phyloP scores from a whole-genome alignment of 345 rosid genomes.

The Arabidopsis arenosa region DNA sequence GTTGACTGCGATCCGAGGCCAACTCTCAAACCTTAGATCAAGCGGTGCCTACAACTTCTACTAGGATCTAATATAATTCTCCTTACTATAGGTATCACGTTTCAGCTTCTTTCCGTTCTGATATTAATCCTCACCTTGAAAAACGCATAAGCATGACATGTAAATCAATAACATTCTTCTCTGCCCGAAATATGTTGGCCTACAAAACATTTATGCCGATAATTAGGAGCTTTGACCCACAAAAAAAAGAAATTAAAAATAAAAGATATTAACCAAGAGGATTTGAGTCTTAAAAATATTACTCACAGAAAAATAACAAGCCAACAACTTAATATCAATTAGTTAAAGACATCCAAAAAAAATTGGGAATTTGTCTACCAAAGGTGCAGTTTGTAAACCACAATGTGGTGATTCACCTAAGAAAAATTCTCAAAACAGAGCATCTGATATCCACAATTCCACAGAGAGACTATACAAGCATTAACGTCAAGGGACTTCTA shows the following conservation, averaged over 20 bases:
- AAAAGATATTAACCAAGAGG: too few species aligned
- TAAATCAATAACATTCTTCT: constrained; percentile 85
- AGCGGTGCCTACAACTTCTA: too few species aligned
- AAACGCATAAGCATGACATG: constrained; percentile 92
- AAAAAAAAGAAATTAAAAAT: too few species aligned
- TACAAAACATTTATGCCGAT: constrained; percentile 42
- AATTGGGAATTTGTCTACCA: background rate
- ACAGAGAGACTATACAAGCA: background rate
- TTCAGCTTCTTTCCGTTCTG: constrained; percentile 9
- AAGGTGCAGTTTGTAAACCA: background rate
- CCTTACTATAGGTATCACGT: background rate
- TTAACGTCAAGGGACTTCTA: too few species aligned
- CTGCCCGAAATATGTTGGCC: constrained; percentile 93
- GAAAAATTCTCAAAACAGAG: constrained; percentile 7
- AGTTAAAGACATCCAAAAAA: background rate
- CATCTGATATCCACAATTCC: constrained; percentile 11
- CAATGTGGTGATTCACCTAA: background rate
- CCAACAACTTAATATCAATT: background rate
- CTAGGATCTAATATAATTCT: background rate
- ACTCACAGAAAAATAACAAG: constrained; percentile 12
- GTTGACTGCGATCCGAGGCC: too few species aligned
- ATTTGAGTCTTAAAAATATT: too few species aligned
- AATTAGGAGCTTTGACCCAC: too few species aligned
- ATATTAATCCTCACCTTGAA: constrained; percentile 68
- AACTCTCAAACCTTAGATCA: too few species aligned